These are phyloP conservation scores for Aphanomyces cochlioides DNA, from an alignment of 352 stramenopile genomes.

Conservation along the genomic window DNA sequence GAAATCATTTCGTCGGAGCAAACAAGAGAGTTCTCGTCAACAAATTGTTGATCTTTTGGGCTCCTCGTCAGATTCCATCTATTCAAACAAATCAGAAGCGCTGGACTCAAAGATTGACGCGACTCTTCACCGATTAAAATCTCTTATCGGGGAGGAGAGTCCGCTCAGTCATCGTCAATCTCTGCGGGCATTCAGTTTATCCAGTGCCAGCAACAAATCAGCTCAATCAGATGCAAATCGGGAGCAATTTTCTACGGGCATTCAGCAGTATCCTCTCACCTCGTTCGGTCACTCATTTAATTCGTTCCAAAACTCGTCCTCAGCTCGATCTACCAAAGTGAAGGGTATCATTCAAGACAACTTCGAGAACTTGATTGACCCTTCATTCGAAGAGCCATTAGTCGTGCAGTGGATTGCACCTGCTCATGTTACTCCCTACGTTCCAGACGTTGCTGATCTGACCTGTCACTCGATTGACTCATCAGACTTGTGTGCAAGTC, in stretches of 20 bases:
- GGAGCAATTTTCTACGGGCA: too few species aligned
- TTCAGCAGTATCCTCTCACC: too few species aligned
- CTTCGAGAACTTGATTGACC: constrained; percentile 1
- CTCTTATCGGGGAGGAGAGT: neutral
- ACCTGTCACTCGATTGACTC: neutral
- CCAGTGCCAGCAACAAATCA: neutral
- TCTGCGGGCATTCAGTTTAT: neutral
- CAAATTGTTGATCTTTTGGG: constrained; percentile 19
- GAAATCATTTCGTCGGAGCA: neutral
- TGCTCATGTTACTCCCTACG: neutral
- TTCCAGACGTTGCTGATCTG: neutral
- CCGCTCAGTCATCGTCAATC: neutral
- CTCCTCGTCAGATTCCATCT: constrained; percentile 17
- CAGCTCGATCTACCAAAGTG: too few species aligned
- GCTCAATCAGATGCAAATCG: too few species aligned
- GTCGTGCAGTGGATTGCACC: constrained; percentile 2
- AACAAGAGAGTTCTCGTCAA: neutral
- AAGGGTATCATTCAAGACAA: neutral
- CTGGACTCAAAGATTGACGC: neutral
- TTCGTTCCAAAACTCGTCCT: too few species aligned
- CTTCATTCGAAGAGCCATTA: neutral
- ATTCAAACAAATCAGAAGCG: neutral
- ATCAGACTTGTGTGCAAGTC: neutral
- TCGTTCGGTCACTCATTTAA: too few species aligned
- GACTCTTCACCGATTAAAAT: constrained; percentile 17